A percentile compares a stretch with the other conserved stretches of the same genome.
Evolutionary conservation across 306 rosid genomes (phyloP).

Genomic region (Prunus mira): DNA sequence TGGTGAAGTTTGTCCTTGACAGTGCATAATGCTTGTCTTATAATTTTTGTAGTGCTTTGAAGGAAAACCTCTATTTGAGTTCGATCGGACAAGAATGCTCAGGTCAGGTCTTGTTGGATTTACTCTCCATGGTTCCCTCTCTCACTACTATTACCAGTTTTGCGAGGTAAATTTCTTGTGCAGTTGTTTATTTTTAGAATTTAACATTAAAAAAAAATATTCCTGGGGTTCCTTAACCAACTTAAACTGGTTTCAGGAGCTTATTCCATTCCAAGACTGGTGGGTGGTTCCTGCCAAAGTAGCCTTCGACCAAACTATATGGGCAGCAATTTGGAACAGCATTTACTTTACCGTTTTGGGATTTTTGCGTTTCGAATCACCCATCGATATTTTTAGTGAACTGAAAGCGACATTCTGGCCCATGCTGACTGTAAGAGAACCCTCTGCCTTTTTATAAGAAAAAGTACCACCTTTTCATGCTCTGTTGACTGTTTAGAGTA

Average conservation of each 20-base stretch:
- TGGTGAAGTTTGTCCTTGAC: neutral
- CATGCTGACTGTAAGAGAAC: constrained; percentile 79
- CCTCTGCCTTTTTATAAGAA: neutral
- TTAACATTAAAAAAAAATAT: neutral
- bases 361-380: constrained; percentile 76
- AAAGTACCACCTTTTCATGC: neutral
- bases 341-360: constrained; percentile 72
- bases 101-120: constrained; percentile 96
- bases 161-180: constrained; percentile 59
- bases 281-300: constrained; percentile 98
- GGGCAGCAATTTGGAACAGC: constrained; percentile 98
- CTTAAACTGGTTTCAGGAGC: constrained; percentile 49
- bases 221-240: neutral
- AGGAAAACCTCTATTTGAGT: constrained; percentile 92
- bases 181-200: neutral
- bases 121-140: constrained; percentile 95
- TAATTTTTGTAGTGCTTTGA: constrained; percentile 73
- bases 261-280: constrained; percentile 93
- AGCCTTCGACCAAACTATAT: constrained; percentile 78
- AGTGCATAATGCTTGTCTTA: neutral
- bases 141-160: constrained; percentile 88
- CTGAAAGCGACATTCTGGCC: constrained; percentile 79
- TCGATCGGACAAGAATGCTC: constrained; percentile 83
- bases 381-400: constrained; percentile 63
- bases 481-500: neutral